Evolutionary conservation across 2,329 filamentous ascomycete genomes (phyloP), one percentile per base, ranked within the genome.

Genomic region (Hymenotorrendiella dingleyae): DNA sequence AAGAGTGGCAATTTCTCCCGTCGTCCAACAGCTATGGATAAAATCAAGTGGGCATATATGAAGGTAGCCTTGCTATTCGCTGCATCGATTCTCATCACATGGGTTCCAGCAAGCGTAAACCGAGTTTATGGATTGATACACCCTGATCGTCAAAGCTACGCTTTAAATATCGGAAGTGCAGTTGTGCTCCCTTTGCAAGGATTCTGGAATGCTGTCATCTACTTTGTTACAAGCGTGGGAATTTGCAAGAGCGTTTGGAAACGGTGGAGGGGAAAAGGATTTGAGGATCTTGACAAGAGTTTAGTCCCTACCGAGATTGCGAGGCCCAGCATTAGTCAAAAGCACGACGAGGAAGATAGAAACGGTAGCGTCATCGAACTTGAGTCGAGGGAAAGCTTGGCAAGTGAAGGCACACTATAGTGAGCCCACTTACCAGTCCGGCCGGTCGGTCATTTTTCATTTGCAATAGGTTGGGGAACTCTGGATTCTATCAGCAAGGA

Each of bases 191-290:
- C 87, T 0, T 69, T 89, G 0, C 87, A 93, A 57, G 87, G 87
- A 0, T 85, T 90, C 56, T 91, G 86, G 85, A 93, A 93, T 59
- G 76, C 80, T 16, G 63, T 86, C 40, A 86, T 93, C 49, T 93
- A 91, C 62, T 67, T 81, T 14, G 72, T 76, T 10, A 86, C 83
- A 0, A 86, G 82, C 4, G 76, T 78, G 72, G 64, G 72, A 36
- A 80, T 81, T 1, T 80, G 79, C 55, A 72, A 72, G 57, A 64
- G 63, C 7, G 20, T 42, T 14, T 30, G 38, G 17, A 10, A n/a
- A 22, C n/a, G 34, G 6, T 26, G 42, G 39, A 27, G 20, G 4
- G 14, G 14, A n/a, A n/a, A n/a, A n/a, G n/a, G n/a, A n/a, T n/a
- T n/a, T n/a, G n/a, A n/a, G n/a, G n/a, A n/a, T n/a, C n/a, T n/a